Evolutionary conservation across 306 rosid genomes (phyloP).

Genomic region (Trifolium dubium): DNA sequence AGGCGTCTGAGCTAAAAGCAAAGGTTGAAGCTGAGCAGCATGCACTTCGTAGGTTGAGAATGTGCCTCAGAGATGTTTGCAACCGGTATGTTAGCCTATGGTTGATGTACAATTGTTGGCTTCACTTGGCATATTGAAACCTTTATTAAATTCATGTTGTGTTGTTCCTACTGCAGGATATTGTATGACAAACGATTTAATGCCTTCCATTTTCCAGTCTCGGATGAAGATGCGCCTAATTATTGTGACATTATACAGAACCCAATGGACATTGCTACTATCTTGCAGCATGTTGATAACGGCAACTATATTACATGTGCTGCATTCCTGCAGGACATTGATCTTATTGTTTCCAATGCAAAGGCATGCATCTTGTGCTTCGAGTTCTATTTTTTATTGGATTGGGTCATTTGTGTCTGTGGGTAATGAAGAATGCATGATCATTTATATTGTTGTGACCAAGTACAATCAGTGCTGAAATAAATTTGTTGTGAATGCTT

Average conservation of each 20-base stretch:
- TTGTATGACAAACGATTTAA: slow-evolving; percentile 90
- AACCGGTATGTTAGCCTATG: slow-evolving; percentile 67
- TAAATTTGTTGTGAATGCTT: slow-evolving; percentile 32
- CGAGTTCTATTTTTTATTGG: neutral
- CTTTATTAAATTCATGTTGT: slow-evolving; percentile 21
- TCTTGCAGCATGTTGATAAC: slow-evolving; percentile 89
- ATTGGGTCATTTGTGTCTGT: neutral
- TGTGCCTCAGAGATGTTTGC: slow-evolving; percentile 99
- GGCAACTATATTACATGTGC: slow-evolving; percentile 81
- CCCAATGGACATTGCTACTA: slow-evolving; percentile 90
- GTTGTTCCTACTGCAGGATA: slow-evolving; percentile 59
- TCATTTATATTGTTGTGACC: slow-evolving; percentile 25
- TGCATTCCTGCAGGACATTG: slow-evolving; percentile 79
- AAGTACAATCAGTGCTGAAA: slow-evolving; percentile 15
- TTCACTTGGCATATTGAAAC: slow-evolving; percentile 3
- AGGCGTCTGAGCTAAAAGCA: slow-evolving; percentile 89
- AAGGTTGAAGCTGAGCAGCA: slow-evolving; percentile 95
- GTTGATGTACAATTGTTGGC: slow-evolving; percentile 16
- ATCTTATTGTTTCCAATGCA: slow-evolving; percentile 92
- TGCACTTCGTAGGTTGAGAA: slow-evolving; percentile 93
- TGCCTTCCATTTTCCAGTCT: slow-evolving; percentile 93
- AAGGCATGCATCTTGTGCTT: slow-evolving; percentile 59
- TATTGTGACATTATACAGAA: slow-evolving; percentile 86
- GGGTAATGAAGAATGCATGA: slow-evolving; percentile 9
- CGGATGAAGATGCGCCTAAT: slow-evolving; percentile 97